Conservation (phyloP, 2,329 filamentous ascomycete genomes). For the Cercospora janseana region DNA sequence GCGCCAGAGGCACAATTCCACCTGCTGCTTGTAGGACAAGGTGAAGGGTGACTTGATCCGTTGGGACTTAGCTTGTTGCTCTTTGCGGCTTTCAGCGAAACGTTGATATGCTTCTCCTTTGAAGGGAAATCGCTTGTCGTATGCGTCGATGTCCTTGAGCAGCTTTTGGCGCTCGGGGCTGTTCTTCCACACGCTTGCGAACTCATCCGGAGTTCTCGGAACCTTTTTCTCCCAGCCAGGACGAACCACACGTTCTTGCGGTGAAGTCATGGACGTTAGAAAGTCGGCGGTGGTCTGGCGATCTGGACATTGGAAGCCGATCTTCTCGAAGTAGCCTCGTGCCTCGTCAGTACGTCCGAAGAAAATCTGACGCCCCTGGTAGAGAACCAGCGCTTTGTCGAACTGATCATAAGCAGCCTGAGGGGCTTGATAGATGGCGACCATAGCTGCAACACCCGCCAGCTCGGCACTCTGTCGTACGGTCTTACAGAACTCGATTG, state of each 20-base stretch:
- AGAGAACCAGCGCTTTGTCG: slow-evolving; percentile 67
- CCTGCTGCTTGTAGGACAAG: slow-evolving; percentile 71
- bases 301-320: slow-evolving; percentile 70
- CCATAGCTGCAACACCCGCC: slow-evolving; percentile 62
- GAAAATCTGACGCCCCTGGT: slow-evolving; percentile 69
- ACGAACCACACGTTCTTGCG: slow-evolving; percentile 48
- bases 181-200: slow-evolving; percentile 54
- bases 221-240: slow-evolving; percentile 47
- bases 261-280: slow-evolving; percentile 67
- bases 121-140: slow-evolving; percentile 47
- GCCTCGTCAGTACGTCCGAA: slow-evolving; percentile 65
- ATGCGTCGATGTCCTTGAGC: slow-evolving; percentile 46
- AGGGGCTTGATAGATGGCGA: slow-evolving; percentile 72
- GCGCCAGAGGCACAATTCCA: slow-evolving; percentile 75
- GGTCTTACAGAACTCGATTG: slow-evolving; percentile 71
- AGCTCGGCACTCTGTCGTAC: slow-evolving; percentile 66
- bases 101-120: slow-evolving; percentile 46
- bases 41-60: slow-evolving; percentile 77
- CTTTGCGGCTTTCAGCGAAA: slow-evolving; percentile 48
- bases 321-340: slow-evolving; percentile 65
- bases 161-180: slow-evolving; percentile 51
- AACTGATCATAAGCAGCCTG: slow-evolving; percentile 68
- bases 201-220: slow-evolving; percentile 52
- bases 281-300: slow-evolving; percentile 75
- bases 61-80: slow-evolving; percentile 48